Evolutionary conservation across 805 yeast species (phyloP), one percentile per base, ranked within the genome.

Genomic region (Maudiozyma barnettii): DNA sequence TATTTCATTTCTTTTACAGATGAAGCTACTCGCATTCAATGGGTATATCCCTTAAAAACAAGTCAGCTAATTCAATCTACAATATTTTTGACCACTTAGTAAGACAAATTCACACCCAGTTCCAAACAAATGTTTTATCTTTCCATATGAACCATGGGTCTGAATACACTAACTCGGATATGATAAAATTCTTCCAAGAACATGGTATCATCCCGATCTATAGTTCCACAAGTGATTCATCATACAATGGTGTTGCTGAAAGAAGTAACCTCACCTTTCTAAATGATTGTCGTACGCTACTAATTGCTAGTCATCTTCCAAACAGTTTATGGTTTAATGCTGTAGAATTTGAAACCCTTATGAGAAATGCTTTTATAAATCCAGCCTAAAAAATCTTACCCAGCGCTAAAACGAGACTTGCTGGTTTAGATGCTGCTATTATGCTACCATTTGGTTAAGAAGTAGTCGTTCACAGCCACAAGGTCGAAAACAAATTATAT

Each of bases 221-320:
- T 41, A 53, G 49, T 6, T 40, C 54, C 2, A 35, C 46, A 10
- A 49, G 35, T 16, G 51, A 51, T 35, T 45, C 47, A 7, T 21
- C 45, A 12, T 41, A 50, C 2, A 22, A 48, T 22, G 54, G 53
- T 35, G 41, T 51, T 14, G 53, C 53, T 29, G 53, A 47, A 49
- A 38, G 54, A 1, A 12, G 41, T 16, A 51, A 51, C 41, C 35
- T 47, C 4, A 46, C 51, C 2, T 40, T 51, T 3, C 20, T 53
- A 29, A 45, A 51, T 35, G 56, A 53, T 39, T 51, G 53, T 44
- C 43, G 53, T 4, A 45, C 54, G 1, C n/a, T 48, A 9, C 23
- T 53, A 8, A 16, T 22, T 2, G 16, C 45, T 5, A 45, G 44
- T 7, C 20, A 46, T 5, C 19, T 51, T 31, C 54, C 54, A 7